Evolutionary conservation across 1,284 basidiomycete species (phyloP), one percentile per base, ranked within the genome.

Genomic region (Microstroma glucosiphilum): DNA sequence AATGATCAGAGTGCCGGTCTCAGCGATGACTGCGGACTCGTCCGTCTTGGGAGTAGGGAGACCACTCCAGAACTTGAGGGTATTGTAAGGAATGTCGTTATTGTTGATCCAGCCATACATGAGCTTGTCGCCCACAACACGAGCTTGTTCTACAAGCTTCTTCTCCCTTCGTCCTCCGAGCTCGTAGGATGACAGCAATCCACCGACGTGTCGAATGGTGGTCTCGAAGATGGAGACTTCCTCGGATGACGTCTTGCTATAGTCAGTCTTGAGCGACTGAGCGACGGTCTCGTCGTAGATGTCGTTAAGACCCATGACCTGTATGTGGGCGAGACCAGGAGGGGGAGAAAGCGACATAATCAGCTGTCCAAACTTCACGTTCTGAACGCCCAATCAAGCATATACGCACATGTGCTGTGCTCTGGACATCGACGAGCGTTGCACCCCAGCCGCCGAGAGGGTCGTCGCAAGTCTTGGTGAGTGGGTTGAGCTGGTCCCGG

Each of bases 151-250:
- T 19, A 77, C 58, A 7, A 77, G 61, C 41, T 61, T 68, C 13
- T 59, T 41, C 30, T 76, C 61, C 57, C 63, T 68, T 57, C 69
- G 67, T 15, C 70, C 73, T 15, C 62, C 67, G 17, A 75, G 63
- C 60, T 77, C 75, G 61, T 75, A 77, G 1, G 73, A 68, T 3
- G 63, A 66, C 41, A 77, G 61, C 3, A 75, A 51, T 12, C 73
- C 73, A n/a, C 66, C 75, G 17, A 77, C 62, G 40, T 75, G 72
- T 0, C 75, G 64, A 56, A 77, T 77, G 59, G 68, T 76, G 42
- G 73, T 76, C 59, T 76, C 73, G 40, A 76, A 76, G 8, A 76
- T 49, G 51, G 68, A 69, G 58, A 76, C 70, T 11, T 40, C 41
- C 12, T 30, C 30, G 17, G 57, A 57, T 6, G 53, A 49, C 8